These are phyloP conservation scores for Mycena latifolia DNA, from an alignment of 768 basidiomycete species.

Conservation along the genomic window DNA sequence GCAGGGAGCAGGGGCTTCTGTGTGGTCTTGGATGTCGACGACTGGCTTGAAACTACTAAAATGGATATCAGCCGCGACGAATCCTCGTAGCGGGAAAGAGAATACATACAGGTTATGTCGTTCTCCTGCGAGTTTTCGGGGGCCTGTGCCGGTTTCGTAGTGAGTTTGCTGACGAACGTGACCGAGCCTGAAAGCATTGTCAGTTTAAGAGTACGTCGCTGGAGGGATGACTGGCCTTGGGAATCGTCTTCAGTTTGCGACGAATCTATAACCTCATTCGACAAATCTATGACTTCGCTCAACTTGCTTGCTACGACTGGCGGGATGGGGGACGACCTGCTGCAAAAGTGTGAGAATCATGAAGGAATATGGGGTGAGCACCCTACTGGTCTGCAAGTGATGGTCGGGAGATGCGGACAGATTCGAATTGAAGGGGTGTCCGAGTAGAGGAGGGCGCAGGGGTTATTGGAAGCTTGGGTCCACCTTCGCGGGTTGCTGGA, in stretches of 20 bases:
- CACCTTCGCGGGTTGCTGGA: slow-evolving; percentile 6
- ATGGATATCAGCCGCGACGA: neutral
- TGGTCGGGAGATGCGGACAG: slow-evolving; percentile 24
- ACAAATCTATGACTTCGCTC: slow-evolving; percentile 25
- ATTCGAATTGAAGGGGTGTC: slow-evolving; percentile 41
- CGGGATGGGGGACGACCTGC: slow-evolving; percentile 1
- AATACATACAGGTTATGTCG: neutral
- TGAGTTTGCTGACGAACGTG: neutral
- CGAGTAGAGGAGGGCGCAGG: slow-evolving; percentile 29
- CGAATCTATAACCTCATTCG: slow-evolving; percentile 23
- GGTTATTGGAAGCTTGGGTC: slow-evolving; percentile 14
- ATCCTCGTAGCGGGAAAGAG: neutral
- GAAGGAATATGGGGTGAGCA: neutral
- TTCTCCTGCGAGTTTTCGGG: neutral
- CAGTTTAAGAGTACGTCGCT: too few relatives aligned
- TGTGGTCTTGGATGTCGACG: neutral
- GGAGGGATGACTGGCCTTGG: slow-evolving; percentile 43
- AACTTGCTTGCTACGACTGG: slow-evolving; percentile 1
- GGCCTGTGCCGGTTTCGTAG: neutral
- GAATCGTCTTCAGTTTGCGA: slow-evolving; percentile 52
- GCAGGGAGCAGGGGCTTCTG: slow-evolving; percentile 6
- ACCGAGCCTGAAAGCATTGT: slow-evolving; percentile 22
- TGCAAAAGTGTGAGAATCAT: slow-evolving; percentile 1
- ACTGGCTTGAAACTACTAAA: neutral
- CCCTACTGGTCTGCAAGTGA: slow-evolving; percentile 1